These are phyloP conservation scores for Podospora pseudoanserina DNA, from an alignment of 495 filamentous ascomycete genomes.

Conservation along the genomic window DNA sequence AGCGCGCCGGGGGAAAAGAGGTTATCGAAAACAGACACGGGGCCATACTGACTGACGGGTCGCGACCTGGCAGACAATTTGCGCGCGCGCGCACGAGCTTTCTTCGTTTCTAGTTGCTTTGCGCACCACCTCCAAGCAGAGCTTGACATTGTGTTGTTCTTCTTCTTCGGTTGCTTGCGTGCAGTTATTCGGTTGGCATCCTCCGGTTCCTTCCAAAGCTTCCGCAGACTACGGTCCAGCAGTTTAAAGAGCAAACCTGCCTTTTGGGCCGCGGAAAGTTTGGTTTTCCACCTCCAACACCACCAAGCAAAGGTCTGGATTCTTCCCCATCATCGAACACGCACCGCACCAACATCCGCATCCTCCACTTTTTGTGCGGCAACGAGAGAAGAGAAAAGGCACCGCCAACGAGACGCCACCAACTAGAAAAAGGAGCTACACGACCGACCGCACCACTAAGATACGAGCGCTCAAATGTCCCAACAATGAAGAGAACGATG, in stretches of 20 bases:
- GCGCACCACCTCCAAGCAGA: background rate
- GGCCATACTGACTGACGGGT: slow-evolving; percentile 2
- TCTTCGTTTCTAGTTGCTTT: background rate
- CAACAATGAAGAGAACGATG: slow-evolving; percentile 43
- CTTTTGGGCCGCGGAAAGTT: background rate
- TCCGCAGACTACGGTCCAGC: background rate
- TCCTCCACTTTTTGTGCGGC: background rate
- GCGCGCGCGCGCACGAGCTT: slow-evolving; percentile 4
- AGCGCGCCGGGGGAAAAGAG: background rate
- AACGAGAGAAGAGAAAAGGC: no score
- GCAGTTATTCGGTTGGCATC: background rate
- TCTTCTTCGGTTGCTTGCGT: background rate
- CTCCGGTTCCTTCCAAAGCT: background rate
- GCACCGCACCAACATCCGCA: background rate
- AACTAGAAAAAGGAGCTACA: background rate
- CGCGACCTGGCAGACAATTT: slow-evolving; percentile 8
- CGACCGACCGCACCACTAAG: background rate
- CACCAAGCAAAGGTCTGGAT: background rate
- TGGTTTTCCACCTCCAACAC: background rate
- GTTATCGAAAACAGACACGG: slow-evolving; percentile 3
- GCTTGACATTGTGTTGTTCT: slow-evolving; percentile 2
- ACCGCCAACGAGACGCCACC: background rate
- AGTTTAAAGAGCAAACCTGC: background rate
- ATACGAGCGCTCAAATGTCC: slow-evolving; percentile 27
- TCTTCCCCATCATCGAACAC: background rate